A percentile compares a stretch with the other conserved stretches of the same genome.
Evolutionary conservation across 2,329 filamentous ascomycete genomes (phyloP).

Genomic region (Lachnellula hyalina): DNA sequence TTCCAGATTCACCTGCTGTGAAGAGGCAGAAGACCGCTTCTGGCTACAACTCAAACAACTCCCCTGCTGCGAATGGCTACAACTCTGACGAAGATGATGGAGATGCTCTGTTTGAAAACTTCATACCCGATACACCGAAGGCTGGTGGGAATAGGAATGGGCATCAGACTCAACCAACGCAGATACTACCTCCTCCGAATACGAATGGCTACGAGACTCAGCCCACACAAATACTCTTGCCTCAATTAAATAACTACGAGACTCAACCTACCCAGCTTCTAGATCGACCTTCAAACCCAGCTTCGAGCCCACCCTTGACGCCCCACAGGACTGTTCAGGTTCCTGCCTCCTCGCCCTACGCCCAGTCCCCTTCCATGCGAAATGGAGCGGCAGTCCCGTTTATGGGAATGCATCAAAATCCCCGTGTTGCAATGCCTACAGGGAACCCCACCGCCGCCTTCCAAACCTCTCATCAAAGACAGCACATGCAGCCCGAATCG

Average conservation of each 20-base stretch:
- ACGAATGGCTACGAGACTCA: constrained; percentile 34
- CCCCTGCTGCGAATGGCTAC: constrained; percentile 24
- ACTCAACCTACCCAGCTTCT: constrained; percentile 15
- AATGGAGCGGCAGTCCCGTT: not conserved
- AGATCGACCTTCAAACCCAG: not conserved
- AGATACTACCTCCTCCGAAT: not conserved
- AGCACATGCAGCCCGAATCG: constrained; percentile 27
- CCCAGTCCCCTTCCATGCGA: not conserved
- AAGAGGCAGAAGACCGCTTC: constrained; percentile 30
- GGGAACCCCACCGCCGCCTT: too few species aligned
- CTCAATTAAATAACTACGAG: constrained; percentile 7
- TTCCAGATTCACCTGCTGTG: constrained; percentile 24
- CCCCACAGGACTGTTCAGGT: constrained; percentile 60
- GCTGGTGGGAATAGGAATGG: not conserved
- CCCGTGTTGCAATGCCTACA: not conserved
- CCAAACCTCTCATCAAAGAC: too few species aligned
- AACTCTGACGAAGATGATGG: constrained; percentile 39
- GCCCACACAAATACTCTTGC: constrained; percentile 34
- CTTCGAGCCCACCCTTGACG: constrained; percentile 26
- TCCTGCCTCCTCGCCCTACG: constrained; percentile 73
- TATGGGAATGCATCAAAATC: not conserved
- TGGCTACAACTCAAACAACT: constrained; percentile 27
- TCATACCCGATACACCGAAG: constrained; percentile 29
- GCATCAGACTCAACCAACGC: not conserved
- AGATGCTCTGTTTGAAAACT: constrained; percentile 44